These are phyloP conservation scores for Hirsutella thompsonii DNA, from an alignment of 2,329 filamentous ascomycete genomes.

Conservation along the genomic window DNA sequence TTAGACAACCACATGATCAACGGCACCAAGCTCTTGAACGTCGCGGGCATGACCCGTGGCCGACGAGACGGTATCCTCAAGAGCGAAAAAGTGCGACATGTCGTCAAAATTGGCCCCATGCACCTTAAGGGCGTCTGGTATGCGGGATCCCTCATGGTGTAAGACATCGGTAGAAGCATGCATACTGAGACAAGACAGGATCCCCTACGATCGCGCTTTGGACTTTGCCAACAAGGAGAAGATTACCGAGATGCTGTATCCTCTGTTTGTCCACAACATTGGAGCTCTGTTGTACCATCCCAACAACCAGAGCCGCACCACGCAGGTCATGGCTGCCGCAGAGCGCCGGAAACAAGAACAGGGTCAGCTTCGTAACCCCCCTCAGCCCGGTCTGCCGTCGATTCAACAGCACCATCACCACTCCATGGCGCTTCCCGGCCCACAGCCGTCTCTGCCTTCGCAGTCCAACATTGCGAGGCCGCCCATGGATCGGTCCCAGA, in stretches of 20 bases:
- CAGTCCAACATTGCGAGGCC: conserved; percentile 65
- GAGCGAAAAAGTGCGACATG: conserved; percentile 91
- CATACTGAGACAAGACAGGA: conserved; percentile 45
- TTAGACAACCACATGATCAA: conserved; percentile 98
- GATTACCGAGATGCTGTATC: conserved; percentile 90
- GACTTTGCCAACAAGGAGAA: conserved; percentile 99
- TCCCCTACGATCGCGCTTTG: conserved; percentile 91
- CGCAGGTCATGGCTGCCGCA: conserved; percentile 75
- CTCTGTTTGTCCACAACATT: conserved; percentile 95
- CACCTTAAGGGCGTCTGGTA: conserved; percentile 96
- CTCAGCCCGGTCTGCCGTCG: conserved; percentile 46
- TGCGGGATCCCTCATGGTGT: conserved; percentile 21
- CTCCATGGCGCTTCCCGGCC: conserved; percentile 46
- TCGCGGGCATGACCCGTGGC: conserved; percentile 94
- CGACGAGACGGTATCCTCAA: conserved; percentile 93
- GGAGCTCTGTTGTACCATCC: conserved; percentile 88
- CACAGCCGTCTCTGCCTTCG: conserved; percentile 43
- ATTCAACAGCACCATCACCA: conserved; percentile 53
- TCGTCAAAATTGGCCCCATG: conserved; percentile 98
- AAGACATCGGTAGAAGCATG: conserved; percentile 6
- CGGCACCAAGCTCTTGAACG: conserved; percentile 90
- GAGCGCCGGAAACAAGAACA: conserved; percentile 65
- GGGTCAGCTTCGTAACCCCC: conserved; percentile 48
- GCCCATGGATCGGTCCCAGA: conserved; percentile 71
- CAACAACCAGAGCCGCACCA: conserved; percentile 70